phyloP scores from a whole-genome alignment of 2,329 filamentous ascomycete species.

The Phyllosticta citriasiana region DNA sequence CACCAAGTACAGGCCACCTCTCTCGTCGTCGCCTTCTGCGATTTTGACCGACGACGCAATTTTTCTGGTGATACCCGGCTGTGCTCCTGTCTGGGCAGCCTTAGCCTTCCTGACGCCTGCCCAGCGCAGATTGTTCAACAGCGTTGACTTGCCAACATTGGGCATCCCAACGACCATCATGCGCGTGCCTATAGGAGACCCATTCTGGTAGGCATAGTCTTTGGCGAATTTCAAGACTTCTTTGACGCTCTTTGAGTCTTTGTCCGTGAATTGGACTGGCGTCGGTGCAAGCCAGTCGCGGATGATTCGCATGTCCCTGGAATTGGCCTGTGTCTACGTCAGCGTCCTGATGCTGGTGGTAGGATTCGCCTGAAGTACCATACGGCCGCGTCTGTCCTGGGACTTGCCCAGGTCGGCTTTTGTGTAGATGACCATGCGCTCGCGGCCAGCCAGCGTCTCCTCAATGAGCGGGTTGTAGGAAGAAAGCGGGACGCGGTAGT shows the following conservation, averaged over 20 bases:
- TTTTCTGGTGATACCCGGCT: constrained; percentile 84
- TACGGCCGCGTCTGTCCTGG: constrained; percentile 20
- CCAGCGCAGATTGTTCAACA: constrained; percentile 77
- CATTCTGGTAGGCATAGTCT: constrained; percentile 35
- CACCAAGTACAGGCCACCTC: constrained; percentile 58
- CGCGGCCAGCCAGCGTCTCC: constrained; percentile 57
- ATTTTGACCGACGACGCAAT: constrained; percentile 78
- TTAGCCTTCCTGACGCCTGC: constrained; percentile 58
- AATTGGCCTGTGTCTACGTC: neutral
- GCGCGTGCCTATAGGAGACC: constrained; percentile 66
- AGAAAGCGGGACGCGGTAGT: constrained; percentile 81
- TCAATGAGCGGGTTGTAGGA: constrained; percentile 89
- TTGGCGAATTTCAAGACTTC: constrained; percentile 43
- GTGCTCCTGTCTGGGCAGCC: constrained; percentile 70
- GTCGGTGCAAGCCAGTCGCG: constrained; percentile 44
- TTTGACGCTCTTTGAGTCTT: constrained; percentile 28
- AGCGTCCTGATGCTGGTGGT: neutral
- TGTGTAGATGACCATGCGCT: constrained; percentile 80
- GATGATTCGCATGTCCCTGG: constrained; percentile 32
- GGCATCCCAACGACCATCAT: constrained; percentile 93
- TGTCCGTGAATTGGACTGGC: constrained; percentile 41
- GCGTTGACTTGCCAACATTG: constrained; percentile 89
- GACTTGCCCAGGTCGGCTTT: constrained; percentile 65
- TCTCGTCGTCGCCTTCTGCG: constrained; percentile 38
- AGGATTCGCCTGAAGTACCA: neutral